A percentile compares a stretch with the other conserved stretches of the same genome.
Conservation (phyloP, 1,284 basidiomycete genomes). For the Inonotus hispidus region DNA sequence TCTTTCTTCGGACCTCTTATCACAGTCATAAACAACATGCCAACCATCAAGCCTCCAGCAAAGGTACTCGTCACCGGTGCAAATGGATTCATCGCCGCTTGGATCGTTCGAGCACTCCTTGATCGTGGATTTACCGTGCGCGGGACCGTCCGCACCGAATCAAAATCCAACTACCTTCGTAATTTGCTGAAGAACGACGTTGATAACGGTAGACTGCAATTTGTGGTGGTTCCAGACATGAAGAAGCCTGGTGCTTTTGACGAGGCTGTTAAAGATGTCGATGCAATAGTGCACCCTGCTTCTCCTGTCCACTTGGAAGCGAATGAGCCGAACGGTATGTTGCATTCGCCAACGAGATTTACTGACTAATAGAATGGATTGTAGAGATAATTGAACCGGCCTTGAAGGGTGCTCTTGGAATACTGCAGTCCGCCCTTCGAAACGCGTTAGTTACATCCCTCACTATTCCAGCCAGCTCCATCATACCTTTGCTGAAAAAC, state of each 20-base stretch:
- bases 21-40: slow-evolving; percentile 30
- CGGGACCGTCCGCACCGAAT: slow-evolving; percentile 48
- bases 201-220: slow-evolving; percentile 14
- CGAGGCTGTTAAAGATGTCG: slow-evolving; percentile 61
- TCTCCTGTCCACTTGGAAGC: slow-evolving; percentile 40
- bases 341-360: neutral
- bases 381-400: slow-evolving; percentile 44
- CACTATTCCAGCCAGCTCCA: neutral
- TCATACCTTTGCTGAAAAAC: neutral
- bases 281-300: slow-evolving; percentile 55
- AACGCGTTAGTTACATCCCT: slow-evolving; percentile 38
- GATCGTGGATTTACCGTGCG: slow-evolving; percentile 44
- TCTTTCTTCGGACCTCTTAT: neutral
- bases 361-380: neutral
- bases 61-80: slow-evolving; percentile 39
- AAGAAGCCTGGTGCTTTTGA: slow-evolving; percentile 50
- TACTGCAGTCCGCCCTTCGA: slow-evolving; percentile 50
- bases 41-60: slow-evolving; percentile 32
- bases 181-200: slow-evolving; percentile 30
- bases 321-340: slow-evolving; percentile 35
- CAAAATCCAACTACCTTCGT: slow-evolving; percentile 43
- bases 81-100: slow-evolving; percentile 38
- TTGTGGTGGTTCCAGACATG: slow-evolving; percentile 17
- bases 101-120: slow-evolving; percentile 35
- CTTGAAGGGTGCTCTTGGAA: slow-evolving; percentile 53